Base-by-base conservation (phyloP, 345 rosid species). In the Lepidium aucheri region DNA sequence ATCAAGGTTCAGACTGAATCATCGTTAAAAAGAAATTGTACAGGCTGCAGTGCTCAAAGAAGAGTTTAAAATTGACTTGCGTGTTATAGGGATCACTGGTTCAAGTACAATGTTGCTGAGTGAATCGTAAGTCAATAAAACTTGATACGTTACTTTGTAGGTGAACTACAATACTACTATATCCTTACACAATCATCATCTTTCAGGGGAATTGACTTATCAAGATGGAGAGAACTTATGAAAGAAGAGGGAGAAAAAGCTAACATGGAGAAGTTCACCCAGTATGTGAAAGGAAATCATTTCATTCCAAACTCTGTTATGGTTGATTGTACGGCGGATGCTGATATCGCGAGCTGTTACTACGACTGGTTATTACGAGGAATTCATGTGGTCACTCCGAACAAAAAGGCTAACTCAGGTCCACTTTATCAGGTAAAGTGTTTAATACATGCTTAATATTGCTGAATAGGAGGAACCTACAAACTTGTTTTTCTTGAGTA, bases 301-400 rank as follows among this genome's bases (percentile, higher is more conserved):
- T 90, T 85, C 77, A 79, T 93, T 75, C 97, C 97, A 57, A 93
- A 93, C 74, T 85, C 90, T 16, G 95, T 82, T 60, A 53, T 93
- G 71, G 98, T 93, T 55, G 98, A 93, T 72, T 93, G 98, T 71
- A 90, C 98, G 6, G 94, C 98, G 39, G 94, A 93, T 63, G 80
- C 98, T 30, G 70, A 22, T 60, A 68, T 93, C 44, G 96, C 98
- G 7, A 78, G 86, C 69, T 75, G 73, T 84, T 93, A 93, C 74
- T 75, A 81, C 52, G 80, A 83, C 67, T 90, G 97, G 98, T 76
- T 93, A 72, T 74, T 82, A 26, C 79, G 75, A 76, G 97, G 97
- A 69, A 81, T 90, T 78, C 97, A 93, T 41, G 87, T 93, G 61
- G 85, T 93, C 76, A 90, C 98, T 26, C 94, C 96, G 1, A 93